Base-by-base conservation (phyloP, 2,329 filamentous ascomycete species). In the Alternaria brassicicola region DNA sequence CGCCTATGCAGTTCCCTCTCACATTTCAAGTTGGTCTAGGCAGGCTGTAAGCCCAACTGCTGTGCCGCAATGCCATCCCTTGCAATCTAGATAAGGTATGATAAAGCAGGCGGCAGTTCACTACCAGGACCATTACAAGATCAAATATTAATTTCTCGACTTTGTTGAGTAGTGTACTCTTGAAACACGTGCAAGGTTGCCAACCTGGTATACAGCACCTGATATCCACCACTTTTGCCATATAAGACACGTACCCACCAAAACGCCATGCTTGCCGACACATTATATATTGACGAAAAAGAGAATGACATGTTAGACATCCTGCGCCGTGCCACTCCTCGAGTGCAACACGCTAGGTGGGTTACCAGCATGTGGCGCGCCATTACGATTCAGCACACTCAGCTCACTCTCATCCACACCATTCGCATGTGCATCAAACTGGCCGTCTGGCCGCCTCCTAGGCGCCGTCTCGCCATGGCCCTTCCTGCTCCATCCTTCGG, bases 401-500 rank as follows among this genome's bases (percentile, higher is more conserved):
- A 58, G 15, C n/a, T 58, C 55, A 25, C 55, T 58, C 8, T 58
- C 55, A 33, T 58, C 55, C 30, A 58, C 33, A 23, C 38, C 17
- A 5, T 57, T 36, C 17, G 36, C 50, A 19, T 50, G 49, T 21
- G 33, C 49, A 42, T 36, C 25, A 13, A 52, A 53, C 26, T 51
- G 60, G 4, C 41, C 55, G 15, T 62, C 56, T 15, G 52, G 49
- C 15, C 28, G 42, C 15, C 41, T 54, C 45, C 36, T 56, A 33
- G 46, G 23, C 30, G 52, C 49, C n/a, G 55, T 65, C 35, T 67
- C 61, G 15, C 55, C 57, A 25, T 52, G 48, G 7, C 62, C 60
- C 13, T 43, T 30, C 12, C 54, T 55, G 17, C 67, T 73, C 80
- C 81, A 82, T 2, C 80, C 81, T 64, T 83, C 81, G 2, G 76